Conservation (phyloP, 148 eudicot species). For the Agrostemma githago region DNA sequence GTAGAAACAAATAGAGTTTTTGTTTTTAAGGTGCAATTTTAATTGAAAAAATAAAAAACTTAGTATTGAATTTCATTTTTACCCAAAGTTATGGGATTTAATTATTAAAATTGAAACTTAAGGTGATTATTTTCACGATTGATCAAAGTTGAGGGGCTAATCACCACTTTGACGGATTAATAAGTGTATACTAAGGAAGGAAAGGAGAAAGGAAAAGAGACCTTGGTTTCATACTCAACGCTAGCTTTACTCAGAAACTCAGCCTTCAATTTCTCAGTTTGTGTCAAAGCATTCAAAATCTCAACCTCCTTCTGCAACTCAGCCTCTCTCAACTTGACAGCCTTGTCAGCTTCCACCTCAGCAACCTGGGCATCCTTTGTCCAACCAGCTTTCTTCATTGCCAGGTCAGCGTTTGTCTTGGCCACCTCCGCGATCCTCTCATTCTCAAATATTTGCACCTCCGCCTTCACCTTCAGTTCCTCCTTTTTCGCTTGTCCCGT, state of each 20-base stretch:
- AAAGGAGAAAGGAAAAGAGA: neutral
- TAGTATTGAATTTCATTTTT: no score
- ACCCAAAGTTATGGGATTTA: no score
- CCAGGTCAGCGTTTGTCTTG: constrained; percentile 33
- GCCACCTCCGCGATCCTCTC: constrained; percentile 45
- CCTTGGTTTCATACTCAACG: constrained; percentile 53
- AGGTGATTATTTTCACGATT: no score
- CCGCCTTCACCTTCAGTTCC: constrained; percentile 34
- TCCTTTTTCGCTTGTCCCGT: constrained; percentile 37
- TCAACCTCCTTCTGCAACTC: constrained; percentile 51
- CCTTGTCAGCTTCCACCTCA: constrained; percentile 43
- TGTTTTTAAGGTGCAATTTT: no score
- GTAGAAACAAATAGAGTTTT: no score
- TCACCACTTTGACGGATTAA: no score
- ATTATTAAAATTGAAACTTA: no score
- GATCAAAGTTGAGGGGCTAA: no score
- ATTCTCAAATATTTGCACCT: constrained; percentile 41
- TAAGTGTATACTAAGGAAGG: no score
- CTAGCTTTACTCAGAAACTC: constrained; percentile 45
- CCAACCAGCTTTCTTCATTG: constrained; percentile 43
- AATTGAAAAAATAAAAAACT: no score
- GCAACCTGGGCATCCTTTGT: constrained; percentile 34
- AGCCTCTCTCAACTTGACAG: constrained; percentile 40
- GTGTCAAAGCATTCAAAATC: constrained; percentile 44
- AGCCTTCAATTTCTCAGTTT: constrained; percentile 45